These are phyloP conservation scores for Morella rubra DNA, from an alignment of 306 rosid genomes.

Conservation along the genomic window DNA sequence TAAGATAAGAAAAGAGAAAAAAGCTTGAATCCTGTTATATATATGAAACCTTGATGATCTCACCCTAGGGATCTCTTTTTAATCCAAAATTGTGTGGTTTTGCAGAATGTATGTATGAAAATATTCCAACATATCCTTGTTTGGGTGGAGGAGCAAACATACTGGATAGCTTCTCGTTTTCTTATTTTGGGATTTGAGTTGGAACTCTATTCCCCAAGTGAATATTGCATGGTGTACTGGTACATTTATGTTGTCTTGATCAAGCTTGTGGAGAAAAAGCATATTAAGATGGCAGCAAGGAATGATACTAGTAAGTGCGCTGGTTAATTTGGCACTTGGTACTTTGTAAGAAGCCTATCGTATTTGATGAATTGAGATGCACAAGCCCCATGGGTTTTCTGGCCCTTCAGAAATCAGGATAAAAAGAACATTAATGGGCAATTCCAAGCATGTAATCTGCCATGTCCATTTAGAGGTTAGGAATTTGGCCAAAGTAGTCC, in stretches of 20 bases:
- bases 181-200: slow-evolving; percentile 88
- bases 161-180: slow-evolving; percentile 93
- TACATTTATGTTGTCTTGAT: slow-evolving; percentile 67
- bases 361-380: slow-evolving; percentile 4
- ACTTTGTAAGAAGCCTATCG: slow-evolving; percentile 8
- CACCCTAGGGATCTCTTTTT: background rate
- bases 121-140: slow-evolving; percentile 77
- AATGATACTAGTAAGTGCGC: slow-evolving; percentile 55
- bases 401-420: background rate
- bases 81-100: slow-evolving; percentile 35
- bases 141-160: slow-evolving; percentile 96
- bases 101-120: slow-evolving; percentile 69
- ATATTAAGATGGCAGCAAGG: slow-evolving; percentile 53
- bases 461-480: background rate
- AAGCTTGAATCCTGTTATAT: too few species aligned
- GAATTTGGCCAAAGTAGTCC: background rate
- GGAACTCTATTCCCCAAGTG: slow-evolving; percentile 83
- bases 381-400: background rate
- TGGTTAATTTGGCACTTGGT: slow-evolving; percentile 14
- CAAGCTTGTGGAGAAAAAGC: slow-evolving; percentile 81
- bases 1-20: too few species aligned
- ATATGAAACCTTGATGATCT: slow-evolving; percentile 13
- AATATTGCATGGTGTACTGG: slow-evolving; percentile 99
- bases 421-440: background rate
- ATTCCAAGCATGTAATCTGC: background rate